These are phyloP conservation scores for Pythium oligandrum DNA, from an alignment of 352 stramenopile genomes.

Conservation along the genomic window DNA sequence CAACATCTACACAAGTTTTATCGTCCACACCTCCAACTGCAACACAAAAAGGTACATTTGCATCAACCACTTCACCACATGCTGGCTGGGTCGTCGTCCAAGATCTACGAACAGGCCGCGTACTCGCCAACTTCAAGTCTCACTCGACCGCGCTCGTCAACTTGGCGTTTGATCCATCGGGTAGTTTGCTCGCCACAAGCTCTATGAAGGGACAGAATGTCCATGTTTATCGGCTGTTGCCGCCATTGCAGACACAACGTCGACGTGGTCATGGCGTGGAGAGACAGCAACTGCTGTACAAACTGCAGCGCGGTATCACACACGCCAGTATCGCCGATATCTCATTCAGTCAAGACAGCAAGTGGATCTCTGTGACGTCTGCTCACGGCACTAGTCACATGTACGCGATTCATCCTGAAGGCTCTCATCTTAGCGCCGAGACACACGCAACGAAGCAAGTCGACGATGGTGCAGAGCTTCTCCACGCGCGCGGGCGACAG, in stretches of 20 bases:
- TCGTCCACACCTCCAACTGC: background rate
- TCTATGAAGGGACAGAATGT: constrained; percentile 85
- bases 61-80: constrained; percentile 19
- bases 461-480: background rate
- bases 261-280: constrained; percentile 13
- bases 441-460: constrained; percentile 49
- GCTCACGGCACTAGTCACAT: constrained; percentile 82
- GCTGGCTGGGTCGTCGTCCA: constrained; percentile 64
- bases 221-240: constrained; percentile 75
- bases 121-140: constrained; percentile 72
- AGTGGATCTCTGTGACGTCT: constrained; percentile 86
- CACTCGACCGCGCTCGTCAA: constrained; percentile 70
- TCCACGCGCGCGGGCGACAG: constrained; percentile 23
- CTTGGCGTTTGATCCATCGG: constrained; percentile 72
- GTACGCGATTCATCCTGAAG: constrained; percentile 76
- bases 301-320: constrained; percentile 84
- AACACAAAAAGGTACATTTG: background rate
- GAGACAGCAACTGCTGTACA: constrained; percentile 70
- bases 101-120: constrained; percentile 52
- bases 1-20: constrained; percentile 3
- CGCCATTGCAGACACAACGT: constrained; percentile 32
- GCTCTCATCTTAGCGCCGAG: constrained; percentile 56
- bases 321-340: constrained; percentile 82
- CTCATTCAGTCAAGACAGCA: constrained; percentile 75
- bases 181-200: constrained; percentile 70